Evolutionary conservation across 2,329 filamentous ascomycete genomes (phyloP), one percentile per base, ranked within the genome.

Genomic region (Neophaeococcomyces mojaviensis): DNA sequence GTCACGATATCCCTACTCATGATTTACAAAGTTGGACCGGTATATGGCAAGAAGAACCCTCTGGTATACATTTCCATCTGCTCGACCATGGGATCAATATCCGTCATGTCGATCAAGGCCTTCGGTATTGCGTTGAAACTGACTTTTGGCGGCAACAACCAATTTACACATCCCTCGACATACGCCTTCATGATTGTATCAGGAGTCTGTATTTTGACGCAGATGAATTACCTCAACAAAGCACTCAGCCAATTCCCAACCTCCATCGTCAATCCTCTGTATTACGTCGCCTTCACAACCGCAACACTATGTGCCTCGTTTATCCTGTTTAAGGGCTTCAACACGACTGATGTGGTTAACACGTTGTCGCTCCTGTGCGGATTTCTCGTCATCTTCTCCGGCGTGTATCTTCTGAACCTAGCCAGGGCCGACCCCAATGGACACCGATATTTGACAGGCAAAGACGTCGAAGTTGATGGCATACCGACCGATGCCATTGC

Each of bases 171-270:
- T 58, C 87, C 94, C 2, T 95, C 88, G 40, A 98, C 94, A 49
- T 98, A 98, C 59, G 89, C 96, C 53, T 98, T 98, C 65, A 82
- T 90, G 67, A 96, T 98, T 55, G 79, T 97, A 54, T 92, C 89
- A 0, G 75, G 77, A 2, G 87, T 96, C 54, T 98, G 92, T 72
- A 97, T 98, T 62, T 67, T 98, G 56, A 96, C 89, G 7, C 92
- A 98, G 73, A 97, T 98, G 92, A 98, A 98, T 68, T 98, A 98
- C 68, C 95, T 98, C 69, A 98, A 98, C 75, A 98, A 98, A 68
- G 92, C 92, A 6, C 72, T 98, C 49, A 94, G 88, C 66, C 88
- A 94, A 60, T 98, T 97, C 68, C 90, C 87, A 24, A 96, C 92
- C 26, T 95, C 94, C 58, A 94, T 98, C 62, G 89, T 96, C 46